Percentiles rank a stretch among this genome's conserved stretches.
Evolutionary conservation across 2,329 filamentous ascomycete species (phyloP).

Genomic region (Talaromyces sp.): DNA sequence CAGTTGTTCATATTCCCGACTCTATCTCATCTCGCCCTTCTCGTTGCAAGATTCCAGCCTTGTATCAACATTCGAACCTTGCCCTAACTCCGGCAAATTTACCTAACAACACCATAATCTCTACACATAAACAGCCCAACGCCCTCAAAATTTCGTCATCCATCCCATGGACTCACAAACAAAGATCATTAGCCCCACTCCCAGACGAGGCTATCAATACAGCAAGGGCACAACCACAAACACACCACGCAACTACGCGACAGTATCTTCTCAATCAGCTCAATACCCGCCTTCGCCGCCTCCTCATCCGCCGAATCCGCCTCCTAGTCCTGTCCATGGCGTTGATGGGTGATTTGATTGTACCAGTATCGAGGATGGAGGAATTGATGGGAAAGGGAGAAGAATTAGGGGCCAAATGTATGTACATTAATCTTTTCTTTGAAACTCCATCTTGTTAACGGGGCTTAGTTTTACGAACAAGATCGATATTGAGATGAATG

Average conservation of each 20-base stretch:
- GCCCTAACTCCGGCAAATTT: neutral
- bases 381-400: neutral
- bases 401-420: neutral
- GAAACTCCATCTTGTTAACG: neutral
- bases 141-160: too few species aligned
- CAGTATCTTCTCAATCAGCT: conserved; percentile 14
- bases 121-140: neutral
- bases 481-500: too few species aligned
- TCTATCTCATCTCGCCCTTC: too few species aligned
- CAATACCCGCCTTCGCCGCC: conserved; percentile 28
- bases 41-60: too few species aligned
- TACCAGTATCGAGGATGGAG: neutral
- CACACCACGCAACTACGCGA: neutral
- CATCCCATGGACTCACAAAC: neutral
- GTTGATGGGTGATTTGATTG: neutral
- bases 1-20: neutral
- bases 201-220: neutral
- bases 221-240: neutral
- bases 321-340: conserved; percentile 34
- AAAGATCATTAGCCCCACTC: neutral
- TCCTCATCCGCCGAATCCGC: conserved; percentile 39
- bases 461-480: too few species aligned
- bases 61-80: neutral
- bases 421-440: too few species aligned
- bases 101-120: neutral